Evolutionary conservation across 257 asterid species (phyloP).

Genomic region (Rauvolfia tetraphylla): DNA sequence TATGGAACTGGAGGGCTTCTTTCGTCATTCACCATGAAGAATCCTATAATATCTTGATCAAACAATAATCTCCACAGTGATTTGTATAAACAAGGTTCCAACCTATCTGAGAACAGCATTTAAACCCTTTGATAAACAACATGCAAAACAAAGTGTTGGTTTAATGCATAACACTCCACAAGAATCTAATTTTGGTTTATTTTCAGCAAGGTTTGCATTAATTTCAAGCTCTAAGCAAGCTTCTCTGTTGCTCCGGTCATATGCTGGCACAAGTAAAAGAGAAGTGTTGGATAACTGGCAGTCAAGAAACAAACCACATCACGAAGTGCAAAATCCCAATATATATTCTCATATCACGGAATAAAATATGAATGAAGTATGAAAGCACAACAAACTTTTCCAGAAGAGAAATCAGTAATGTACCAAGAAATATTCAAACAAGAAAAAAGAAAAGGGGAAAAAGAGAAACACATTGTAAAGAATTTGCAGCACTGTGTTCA

Average conservation of each 20-base stretch:
- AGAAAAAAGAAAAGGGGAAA: not conserved
- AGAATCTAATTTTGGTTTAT: not conserved
- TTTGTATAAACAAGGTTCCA: too few species aligned
- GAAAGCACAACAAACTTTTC: not conserved
- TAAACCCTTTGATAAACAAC: not conserved
- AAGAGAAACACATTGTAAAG: not conserved
- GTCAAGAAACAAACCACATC: not conserved
- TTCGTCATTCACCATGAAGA: not conserved
- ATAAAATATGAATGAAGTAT: not conserved
- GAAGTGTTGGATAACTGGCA: slow-evolving; percentile 2
- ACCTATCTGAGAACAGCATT: not conserved
- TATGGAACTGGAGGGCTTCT: not conserved
- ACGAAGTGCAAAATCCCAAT: not conserved
- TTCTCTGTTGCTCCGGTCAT: not conserved
- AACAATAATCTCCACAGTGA: not conserved
- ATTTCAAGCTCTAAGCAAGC: not conserved
- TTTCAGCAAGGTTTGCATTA: not conserved
- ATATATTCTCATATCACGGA: not conserved
- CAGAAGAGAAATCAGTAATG: not conserved
- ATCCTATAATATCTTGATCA: not conserved
- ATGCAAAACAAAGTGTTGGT: not conserved
- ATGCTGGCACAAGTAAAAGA: not conserved
- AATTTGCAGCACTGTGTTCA: not conserved
- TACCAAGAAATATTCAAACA: not conserved
- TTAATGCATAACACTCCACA: not conserved